Percentiles rank a stretch among this genome's conserved stretches.
These are phyloP conservation scores for Fusarium nisikadoi DNA, from an alignment of 2,329 filamentous ascomycete genomes.

Conservation along the genomic window DNA sequence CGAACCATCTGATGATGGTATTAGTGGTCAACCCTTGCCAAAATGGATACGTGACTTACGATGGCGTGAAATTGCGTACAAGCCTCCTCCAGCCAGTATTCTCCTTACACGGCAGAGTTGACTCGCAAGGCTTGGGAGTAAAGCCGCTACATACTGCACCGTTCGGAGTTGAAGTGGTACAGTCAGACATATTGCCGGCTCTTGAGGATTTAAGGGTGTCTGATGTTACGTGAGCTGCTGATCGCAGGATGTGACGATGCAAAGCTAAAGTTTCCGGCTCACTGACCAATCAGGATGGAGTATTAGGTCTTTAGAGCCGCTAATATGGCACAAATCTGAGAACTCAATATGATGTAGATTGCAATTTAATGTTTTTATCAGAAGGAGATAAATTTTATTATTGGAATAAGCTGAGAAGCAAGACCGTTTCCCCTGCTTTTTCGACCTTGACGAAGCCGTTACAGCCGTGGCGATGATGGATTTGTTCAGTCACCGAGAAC, in stretches of 20 bases:
- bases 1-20: constrained; percentile 61
- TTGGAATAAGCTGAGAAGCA: background rate
- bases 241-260: constrained; percentile 10
- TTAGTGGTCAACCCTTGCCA: background rate
- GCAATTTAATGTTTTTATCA: background rate
- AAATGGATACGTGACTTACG: constrained; percentile 51
- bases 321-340: background rate
- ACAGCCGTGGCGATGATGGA: background rate
- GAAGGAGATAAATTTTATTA: background rate
- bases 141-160: constrained; percentile 13
- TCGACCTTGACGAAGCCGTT: background rate
- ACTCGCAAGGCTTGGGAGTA: constrained; percentile 22
- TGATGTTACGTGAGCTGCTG: constrained; percentile 25
- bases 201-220: background rate
- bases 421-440: background rate
- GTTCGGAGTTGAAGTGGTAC: constrained; percentile 17
- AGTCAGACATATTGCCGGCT: constrained; percentile 30
- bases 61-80: constrained; percentile 65
- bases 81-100: constrained; percentile 57
- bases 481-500: constrained; percentile 29
- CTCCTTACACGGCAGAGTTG: constrained; percentile 45
- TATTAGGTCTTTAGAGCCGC: background rate
- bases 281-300: background rate
- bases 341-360: background rate
- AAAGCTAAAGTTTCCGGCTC: constrained; percentile 22